Percentiles rank a stretch among this genome's conserved stretches.
phyloP scores from a whole-genome alignment of 371 early-diverging fungal genomes.

The Mortierella sp. region DNA sequence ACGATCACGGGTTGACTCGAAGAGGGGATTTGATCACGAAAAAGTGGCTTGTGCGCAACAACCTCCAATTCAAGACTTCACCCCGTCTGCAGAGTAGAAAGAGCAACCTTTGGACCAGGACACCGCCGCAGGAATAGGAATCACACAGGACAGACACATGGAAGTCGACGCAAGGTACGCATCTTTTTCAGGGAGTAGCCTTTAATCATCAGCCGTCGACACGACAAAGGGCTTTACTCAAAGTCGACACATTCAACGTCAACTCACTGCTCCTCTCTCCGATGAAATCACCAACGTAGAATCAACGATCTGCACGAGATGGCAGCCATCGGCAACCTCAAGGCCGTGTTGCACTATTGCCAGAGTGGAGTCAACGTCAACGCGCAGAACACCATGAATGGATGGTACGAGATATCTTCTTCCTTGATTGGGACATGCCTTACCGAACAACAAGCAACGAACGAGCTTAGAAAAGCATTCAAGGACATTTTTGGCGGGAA shows the following conservation, averaged over 20 bases:
- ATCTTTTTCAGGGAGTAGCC: neutral
- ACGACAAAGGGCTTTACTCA: neutral
- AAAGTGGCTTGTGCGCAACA: conserved; percentile 8
- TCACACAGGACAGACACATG: conserved; percentile 1
- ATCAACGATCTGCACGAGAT: conserved; percentile 72
- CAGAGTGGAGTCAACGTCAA: conserved; percentile 75
- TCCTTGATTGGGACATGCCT: neutral
- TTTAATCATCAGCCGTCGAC: neutral
- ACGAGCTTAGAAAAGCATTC: neutral
- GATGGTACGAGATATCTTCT: conserved; percentile 64
- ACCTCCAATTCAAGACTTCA: neutral
- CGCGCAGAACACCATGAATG: conserved; percentile 76
- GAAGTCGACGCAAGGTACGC: conserved; percentile 27
- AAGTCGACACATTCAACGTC: neutral
- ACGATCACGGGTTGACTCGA: neutral
- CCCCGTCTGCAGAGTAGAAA: neutral
- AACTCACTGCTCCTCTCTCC: neutral
- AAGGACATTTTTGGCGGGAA: conserved; percentile 1
- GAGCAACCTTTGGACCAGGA: neutral
- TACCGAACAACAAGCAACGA: neutral
- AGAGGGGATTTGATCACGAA: neutral
- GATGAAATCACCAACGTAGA: conserved; percentile 16
- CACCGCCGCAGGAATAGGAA: neutral
- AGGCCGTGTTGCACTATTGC: conserved; percentile 72
- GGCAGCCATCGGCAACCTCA: conserved; percentile 80